Evolutionary conservation across 1,284 basidiomycete species (phyloP).

Genomic region (Tilletiopsis washingtonensis): DNA sequence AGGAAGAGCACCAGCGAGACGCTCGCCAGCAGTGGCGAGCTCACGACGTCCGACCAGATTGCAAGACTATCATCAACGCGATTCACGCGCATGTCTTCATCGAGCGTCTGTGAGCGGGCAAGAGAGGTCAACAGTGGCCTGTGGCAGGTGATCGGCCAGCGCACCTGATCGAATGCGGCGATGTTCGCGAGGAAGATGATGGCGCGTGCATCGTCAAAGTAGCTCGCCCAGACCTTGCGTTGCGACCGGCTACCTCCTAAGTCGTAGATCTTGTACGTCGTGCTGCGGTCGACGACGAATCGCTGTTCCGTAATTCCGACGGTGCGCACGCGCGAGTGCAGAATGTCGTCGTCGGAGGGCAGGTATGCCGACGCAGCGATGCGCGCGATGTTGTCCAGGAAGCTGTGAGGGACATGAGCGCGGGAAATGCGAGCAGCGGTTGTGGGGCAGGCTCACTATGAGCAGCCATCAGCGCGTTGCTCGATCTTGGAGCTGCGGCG

Average conservation of each 20-base stretch:
- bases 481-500: constrained; percentile 1
- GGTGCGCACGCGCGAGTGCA: constrained; percentile 31
- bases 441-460: constrained; percentile 10
- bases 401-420: too few relatives aligned
- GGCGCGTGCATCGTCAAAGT: constrained; percentile 17
- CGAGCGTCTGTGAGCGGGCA: constrained; percentile 17
- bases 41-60: constrained; percentile 19
- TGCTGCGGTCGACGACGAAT: constrained; percentile 15
- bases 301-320: constrained; percentile 21
- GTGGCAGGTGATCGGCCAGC: neutral
- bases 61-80: constrained; percentile 19
- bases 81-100: constrained; percentile 19
- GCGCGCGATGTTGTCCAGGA: constrained; percentile 18
- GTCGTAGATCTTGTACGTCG: constrained; percentile 25
- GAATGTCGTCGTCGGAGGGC: constrained; percentile 26
- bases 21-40: constrained; percentile 10
- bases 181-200: constrained; percentile 35
- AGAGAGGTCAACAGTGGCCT: too few relatives aligned
- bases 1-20: constrained; percentile 29
- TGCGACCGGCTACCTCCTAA: constrained; percentile 24
- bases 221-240: constrained; percentile 22
- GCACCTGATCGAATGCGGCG: constrained; percentile 20
- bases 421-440: too few relatives aligned
- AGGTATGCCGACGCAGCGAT: constrained; percentile 7
- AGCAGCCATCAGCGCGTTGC: neutral